Conservation (phyloP, 2,329 filamentous ascomycete species). For the Aureobasidium sp. region DNA sequence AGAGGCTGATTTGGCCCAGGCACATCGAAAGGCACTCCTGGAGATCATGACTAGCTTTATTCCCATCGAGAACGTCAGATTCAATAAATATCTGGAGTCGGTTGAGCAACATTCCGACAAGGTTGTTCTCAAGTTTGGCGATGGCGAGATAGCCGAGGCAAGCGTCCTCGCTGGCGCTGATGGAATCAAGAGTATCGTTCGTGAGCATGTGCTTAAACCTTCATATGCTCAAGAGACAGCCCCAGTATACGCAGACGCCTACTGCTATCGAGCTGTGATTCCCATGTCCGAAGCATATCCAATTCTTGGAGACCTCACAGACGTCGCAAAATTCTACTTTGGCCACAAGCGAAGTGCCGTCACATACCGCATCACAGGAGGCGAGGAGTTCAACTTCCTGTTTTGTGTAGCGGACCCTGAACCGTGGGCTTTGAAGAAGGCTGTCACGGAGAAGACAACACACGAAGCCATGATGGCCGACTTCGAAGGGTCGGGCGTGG, state of each 20-base stretch:
- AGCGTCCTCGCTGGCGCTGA: constrained; percentile 34
- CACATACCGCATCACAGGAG: constrained; percentile 14
- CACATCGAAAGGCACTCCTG: constrained; percentile 38
- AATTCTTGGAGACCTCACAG: constrained; percentile 30
- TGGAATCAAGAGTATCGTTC: constrained; percentile 17
- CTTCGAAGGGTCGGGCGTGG: background rate
- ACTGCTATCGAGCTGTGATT: constrained; percentile 27
- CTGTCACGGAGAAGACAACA: background rate
- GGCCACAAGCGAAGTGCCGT: constrained; percentile 15
- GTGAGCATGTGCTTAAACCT: constrained; percentile 24
- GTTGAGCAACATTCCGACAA: constrained; percentile 31
- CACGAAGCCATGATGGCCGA: constrained; percentile 6
- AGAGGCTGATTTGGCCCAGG: constrained; percentile 14
- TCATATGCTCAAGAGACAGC: constrained; percentile 20
- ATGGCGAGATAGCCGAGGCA: constrained; percentile 30
- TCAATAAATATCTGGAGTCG: constrained; percentile 24
- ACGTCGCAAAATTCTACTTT: constrained; percentile 28
- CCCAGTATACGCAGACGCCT: constrained; percentile 25
- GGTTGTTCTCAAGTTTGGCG: constrained; percentile 33
- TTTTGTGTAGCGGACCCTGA: background rate
- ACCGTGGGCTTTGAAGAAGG: background rate
- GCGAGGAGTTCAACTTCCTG: constrained; percentile 1
- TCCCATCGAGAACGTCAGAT: constrained; percentile 22
- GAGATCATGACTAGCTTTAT: constrained; percentile 45
- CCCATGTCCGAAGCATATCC: constrained; percentile 33